Conservation (phyloP, 2,329 filamentous ascomycete genomes). For the Ophiostoma himal-ulmi region DNA sequence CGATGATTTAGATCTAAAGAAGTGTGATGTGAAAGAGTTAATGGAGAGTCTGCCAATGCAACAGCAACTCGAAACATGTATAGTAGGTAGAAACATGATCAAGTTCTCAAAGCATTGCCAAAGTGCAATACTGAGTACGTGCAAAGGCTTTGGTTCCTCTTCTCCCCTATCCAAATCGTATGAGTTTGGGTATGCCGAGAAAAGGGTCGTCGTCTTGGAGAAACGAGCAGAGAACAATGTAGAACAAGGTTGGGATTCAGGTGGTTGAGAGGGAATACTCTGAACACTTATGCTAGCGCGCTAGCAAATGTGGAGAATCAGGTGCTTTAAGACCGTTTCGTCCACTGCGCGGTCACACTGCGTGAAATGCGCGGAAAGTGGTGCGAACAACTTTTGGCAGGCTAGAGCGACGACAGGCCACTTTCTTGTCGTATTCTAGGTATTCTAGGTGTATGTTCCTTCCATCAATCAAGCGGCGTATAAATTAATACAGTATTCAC, state of each 20-base stretch:
- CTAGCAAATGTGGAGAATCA: slow-evolving; percentile 29
- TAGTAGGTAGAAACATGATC: neutral
- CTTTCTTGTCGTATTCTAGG: too few species aligned
- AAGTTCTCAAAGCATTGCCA: neutral
- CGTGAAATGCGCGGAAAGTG: slow-evolving; percentile 15
- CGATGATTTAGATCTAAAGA: neutral
- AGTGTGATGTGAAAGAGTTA: neutral
- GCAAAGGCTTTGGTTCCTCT: neutral
- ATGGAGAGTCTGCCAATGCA: neutral
- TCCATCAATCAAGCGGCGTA: too few species aligned
- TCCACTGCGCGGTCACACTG: neutral
- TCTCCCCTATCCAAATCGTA: neutral
- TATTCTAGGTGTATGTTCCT: too few species aligned
- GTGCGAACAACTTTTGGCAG: slow-evolving; percentile 14
- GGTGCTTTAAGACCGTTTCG: slow-evolving; percentile 23
- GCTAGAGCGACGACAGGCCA: slow-evolving; percentile 2
- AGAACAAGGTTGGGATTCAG: neutral
- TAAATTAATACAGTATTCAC: too few species aligned
- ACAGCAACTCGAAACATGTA: neutral
- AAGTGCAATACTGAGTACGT: neutral
- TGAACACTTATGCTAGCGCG: slow-evolving; percentile 6
- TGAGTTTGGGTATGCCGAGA: neutral
- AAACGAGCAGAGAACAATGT: neutral
- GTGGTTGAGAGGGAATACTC: neutral
- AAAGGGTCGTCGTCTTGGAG: neutral